Base-by-base conservation (phyloP, 1,139 yeast species). In the Tardiomyces blankii region DNA sequence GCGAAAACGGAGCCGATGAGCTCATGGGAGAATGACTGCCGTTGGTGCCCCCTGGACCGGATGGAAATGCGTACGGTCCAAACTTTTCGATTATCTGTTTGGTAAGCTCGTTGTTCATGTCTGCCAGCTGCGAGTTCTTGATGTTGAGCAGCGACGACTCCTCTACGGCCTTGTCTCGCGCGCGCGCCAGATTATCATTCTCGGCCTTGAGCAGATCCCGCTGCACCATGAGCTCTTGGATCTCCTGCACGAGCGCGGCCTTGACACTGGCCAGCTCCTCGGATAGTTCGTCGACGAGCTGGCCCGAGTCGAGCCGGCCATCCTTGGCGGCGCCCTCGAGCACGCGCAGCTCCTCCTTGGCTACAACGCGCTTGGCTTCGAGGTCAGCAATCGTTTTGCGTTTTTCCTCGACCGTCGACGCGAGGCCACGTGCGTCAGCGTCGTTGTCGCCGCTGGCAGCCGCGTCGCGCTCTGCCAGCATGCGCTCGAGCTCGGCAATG, bases 51-150 rank as follows among this genome's bases (percentile, higher is more conserved):
- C 25, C 25, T 21, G 25, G 4, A 11, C 35, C 16, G 9, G n/a
- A 13, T 9, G 35, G 16, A 21, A 49, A 44, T 12, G 48, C 35
- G 44, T 49, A 44, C 5, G 59, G 54, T 16, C 63, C 65, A 48
- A 60, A 61, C 55, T 62, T 61, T 40, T 64, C 67, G 42, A 59
- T 56, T 38, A 67, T 57, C 47, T 65, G 67, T 40, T 57, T 51
- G 38, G 61, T 57, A 35, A 69, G 57, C 48, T 64, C 69, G 40
- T 62, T 59, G 50, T 66, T 67, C 59, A 67, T 55, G 30, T 66
- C 69, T 2, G 59, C 57, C 38, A 68, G 57, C 51, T 68, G 70
- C 18, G 61, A 46, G 48, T 66, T 63, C 47, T 62, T 59, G 35
- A 61, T 53, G 35, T 60, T 59, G 39, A 68, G 56, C 25, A 63